phyloP scores from a whole-genome alignment of 139 green algal genomes.

The Micractinium sp. region DNA sequence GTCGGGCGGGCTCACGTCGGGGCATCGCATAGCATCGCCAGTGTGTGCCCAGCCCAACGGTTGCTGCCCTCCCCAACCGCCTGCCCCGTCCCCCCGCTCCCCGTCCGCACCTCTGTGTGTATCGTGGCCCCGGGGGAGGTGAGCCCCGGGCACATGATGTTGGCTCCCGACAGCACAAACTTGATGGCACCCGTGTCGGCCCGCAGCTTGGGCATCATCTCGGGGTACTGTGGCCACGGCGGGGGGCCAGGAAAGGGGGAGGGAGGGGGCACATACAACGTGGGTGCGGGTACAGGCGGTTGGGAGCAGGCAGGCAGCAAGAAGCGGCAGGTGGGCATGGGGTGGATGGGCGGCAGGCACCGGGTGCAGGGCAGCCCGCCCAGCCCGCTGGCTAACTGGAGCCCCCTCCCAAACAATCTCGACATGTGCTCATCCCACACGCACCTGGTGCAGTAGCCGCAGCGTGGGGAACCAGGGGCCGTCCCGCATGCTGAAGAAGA shows the following conservation, averaged over 20 bases:
- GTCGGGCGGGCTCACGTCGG: no score
- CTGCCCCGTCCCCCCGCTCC: neutral
- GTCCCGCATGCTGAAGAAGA: slow-evolving; percentile 95
- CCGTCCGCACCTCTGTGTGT: slow-evolving; percentile 83
- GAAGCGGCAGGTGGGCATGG: neutral
- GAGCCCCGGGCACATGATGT: slow-evolving; percentile 99
- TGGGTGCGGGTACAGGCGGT: no score
- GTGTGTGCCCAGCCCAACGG: neutral
- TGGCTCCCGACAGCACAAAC: slow-evolving; percentile 97
- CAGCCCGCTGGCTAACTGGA: no score
- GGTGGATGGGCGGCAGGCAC: neutral
- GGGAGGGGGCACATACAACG: neutral
- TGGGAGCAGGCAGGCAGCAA: no score
- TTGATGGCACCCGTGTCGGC: slow-evolving; percentile 97
- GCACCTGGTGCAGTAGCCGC: slow-evolving; percentile 73
- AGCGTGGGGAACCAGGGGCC: slow-evolving; percentile 96
- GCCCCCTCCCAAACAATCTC: no score
- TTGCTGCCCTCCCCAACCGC: neutral
- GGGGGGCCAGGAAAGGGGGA: neutral
- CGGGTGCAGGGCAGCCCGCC: no score
- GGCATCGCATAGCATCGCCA: no score
- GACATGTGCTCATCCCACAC: no score
- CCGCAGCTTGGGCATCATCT: slow-evolving; percentile 79
- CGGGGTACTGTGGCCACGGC: slow-evolving; percentile 65
- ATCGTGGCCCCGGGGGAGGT: slow-evolving; percentile 93